Percentiles rank a stretch among this genome's conserved stretches.
phyloP scores from a whole-genome alignment of 768 basidiomycete species.

The Suillus luteus region DNA sequence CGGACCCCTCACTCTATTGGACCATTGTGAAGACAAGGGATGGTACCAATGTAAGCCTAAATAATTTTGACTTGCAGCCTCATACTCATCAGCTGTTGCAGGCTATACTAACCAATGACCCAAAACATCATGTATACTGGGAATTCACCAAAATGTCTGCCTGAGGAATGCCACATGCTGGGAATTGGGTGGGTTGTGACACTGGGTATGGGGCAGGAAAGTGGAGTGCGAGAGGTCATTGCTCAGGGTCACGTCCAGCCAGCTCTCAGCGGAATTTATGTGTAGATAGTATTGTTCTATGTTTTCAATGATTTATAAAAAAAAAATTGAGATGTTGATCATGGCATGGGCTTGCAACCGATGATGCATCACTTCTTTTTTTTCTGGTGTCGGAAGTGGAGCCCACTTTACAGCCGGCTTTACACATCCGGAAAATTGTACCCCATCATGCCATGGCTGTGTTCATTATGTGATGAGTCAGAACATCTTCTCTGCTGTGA shows the following conservation, averaged over 20 bases:
- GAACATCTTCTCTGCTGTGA: background rate
- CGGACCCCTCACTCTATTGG: slow-evolving; percentile 5
- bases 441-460: background rate
- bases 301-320: background rate
- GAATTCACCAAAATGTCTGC: slow-evolving; percentile 2
- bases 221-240: background rate
- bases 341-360: too few relatives aligned
- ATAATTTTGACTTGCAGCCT: background rate
- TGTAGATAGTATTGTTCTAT: background rate
- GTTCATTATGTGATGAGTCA: background rate
- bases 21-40: slow-evolving; percentile 4
- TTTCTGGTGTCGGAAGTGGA: slow-evolving; percentile 1
- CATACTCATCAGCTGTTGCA: background rate
- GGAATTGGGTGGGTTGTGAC: background rate
- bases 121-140: slow-evolving; percentile 6
- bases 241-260: slow-evolving; percentile 1
- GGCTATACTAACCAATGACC: slow-evolving; percentile 1
- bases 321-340: background rate
- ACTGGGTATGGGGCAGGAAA: background rate
- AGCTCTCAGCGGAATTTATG: background rate
- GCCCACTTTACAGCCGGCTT: background rate
- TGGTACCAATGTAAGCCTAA: slow-evolving; percentile 1
- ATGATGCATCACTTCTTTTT: background rate
- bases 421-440: background rate
- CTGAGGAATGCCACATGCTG: background rate